These are phyloP conservation scores for Fusarium multiceps DNA, from an alignment of 2,329 filamentous ascomycete genomes.

Conservation along the genomic window DNA sequence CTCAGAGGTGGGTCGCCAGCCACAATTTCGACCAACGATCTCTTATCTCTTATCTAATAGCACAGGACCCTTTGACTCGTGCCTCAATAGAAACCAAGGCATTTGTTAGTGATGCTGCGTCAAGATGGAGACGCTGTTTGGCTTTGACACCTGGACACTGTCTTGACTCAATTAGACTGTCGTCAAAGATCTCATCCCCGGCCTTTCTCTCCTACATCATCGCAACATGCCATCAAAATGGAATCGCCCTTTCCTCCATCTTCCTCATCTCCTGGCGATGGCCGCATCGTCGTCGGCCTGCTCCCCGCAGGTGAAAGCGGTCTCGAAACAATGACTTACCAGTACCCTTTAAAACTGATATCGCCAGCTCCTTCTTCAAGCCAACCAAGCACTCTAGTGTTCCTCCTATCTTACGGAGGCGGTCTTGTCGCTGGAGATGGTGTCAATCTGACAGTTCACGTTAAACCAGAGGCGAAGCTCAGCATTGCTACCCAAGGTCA, in stretches of 20 bases:
- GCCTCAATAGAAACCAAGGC: constrained; percentile 17
- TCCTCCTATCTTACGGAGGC: constrained; percentile 93
- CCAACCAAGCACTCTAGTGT: constrained; percentile 79
- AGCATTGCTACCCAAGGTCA: constrained; percentile 79
- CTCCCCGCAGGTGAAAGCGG: constrained; percentile 78
- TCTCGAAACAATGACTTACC: constrained; percentile 81
- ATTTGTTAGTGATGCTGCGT: constrained; percentile 26
- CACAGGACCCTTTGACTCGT: constrained; percentile 13
- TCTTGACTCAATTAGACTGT: constrained; percentile 2
- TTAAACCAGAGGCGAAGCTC: constrained; percentile 74
- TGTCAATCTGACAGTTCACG: constrained; percentile 76
- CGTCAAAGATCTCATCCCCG: background rate
- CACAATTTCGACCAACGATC: constrained; percentile 29
- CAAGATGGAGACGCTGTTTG: constrained; percentile 27
- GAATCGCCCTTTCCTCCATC: constrained; percentile 81
- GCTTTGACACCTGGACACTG: constrained; percentile 3
- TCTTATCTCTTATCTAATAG: constrained; percentile 35
- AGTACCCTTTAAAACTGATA: constrained; percentile 95
- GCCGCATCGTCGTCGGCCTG: constrained; percentile 77
- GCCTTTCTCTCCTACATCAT: constrained; percentile 6
- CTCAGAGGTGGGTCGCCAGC: constrained; percentile 27
- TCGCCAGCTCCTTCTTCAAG: constrained; percentile 76
- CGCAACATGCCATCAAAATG: constrained; percentile 52
- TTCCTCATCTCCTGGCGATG: constrained; percentile 79
- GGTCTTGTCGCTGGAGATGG: constrained; percentile 90